A percentile compares a stretch with the other conserved stretches of the same genome.
Evolutionary conservation across 495 filamentous ascomycete genomes (phyloP).

Genomic region (Copromyces sp.): DNA sequence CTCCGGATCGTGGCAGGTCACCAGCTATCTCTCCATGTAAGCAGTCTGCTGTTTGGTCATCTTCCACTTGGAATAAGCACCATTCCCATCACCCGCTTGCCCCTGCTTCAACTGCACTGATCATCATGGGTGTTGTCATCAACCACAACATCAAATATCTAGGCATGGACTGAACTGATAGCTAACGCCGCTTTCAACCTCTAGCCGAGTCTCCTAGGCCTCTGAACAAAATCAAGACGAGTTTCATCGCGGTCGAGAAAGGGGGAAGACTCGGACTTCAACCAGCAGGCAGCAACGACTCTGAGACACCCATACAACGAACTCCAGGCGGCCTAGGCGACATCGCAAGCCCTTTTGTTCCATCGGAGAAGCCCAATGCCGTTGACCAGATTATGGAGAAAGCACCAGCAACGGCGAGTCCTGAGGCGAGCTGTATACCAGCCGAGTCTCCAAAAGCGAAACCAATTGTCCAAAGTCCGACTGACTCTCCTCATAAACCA

Average conservation of each 20-base stretch:
- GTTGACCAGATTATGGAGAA: slow-evolving; percentile 22
- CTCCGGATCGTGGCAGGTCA: slow-evolving; percentile 66
- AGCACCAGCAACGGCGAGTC: slow-evolving; percentile 20
- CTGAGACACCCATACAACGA: slow-evolving; percentile 25
- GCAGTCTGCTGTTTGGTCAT: slow-evolving; percentile 1
- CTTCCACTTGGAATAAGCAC: not conserved
- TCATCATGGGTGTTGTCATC: not conserved
- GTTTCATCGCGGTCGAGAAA: slow-evolving; percentile 70
- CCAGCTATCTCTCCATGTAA: slow-evolving; percentile 39
- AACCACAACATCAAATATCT: not conserved
- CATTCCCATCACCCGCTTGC: not conserved
- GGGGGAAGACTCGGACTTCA: slow-evolving; percentile 40
- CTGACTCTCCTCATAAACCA: slow-evolving; percentile 1
- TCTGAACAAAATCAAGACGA: slow-evolving; percentile 70
- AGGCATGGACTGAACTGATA: not conserved
- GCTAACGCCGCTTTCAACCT: slow-evolving; percentile 6
- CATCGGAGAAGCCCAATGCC: slow-evolving; percentile 21
- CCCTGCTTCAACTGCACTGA: not conserved
- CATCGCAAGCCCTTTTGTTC: slow-evolving; percentile 19
- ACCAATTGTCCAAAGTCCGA: slow-evolving; percentile 2
- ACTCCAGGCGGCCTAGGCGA: slow-evolving; percentile 28
- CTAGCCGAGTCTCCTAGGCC: slow-evolving; percentile 42
- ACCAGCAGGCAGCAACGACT: slow-evolving; percentile 33
- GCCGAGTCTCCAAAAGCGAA: slow-evolving; percentile 22
- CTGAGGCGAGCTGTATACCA: slow-evolving; percentile 20